Base-by-base conservation (phyloP, 805 yeast species). In the Lachancea kluyveri region DNA sequence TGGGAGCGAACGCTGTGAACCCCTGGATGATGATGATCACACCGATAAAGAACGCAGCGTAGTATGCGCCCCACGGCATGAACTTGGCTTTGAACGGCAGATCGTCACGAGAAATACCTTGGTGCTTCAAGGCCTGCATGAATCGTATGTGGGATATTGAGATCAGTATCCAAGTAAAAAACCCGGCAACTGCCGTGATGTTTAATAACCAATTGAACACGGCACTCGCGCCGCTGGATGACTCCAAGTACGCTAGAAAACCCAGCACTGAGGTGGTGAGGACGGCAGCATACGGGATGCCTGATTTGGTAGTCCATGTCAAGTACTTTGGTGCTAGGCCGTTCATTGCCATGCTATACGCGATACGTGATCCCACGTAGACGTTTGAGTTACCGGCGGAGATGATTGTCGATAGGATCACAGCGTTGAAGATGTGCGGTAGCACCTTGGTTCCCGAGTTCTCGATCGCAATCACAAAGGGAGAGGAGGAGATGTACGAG, bases 321-420 rank as follows among this genome's bases (percentile, higher is more conserved):
- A 77, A 74, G 33, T 67, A 43, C 36, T 58, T 65, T 22, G 83
- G 84, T 3, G 82, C 82, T 30, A 68, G 61, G 5, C 65, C 65
- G 30, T 68, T 67, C 43, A 67, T 65, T 8, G 82, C 77, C 51
- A 81, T 63, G n/a, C 77, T 73, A 48, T 68, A 79, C 31, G 80
- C 52, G 26, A 77, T 64, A 59, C 90, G 64, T 3, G 87, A 78
- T 24, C 85, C 79, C 43, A 77, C 73, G 55, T 79, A 79, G 18
- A 80, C 66, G 49, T 78, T 77, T 8, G 87, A 78, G 61, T 80
- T 80, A 52, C 79, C 88, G 17, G 88, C 87, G n/a, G 87, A 79
- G 29, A 79, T 67, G 35, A 79, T 72, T 8, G 87, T 76, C 14
- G 68, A 43, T 27, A 80, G 52, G 39, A 80, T 74, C 32, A 79